Evolutionary conservation across 768 basidiomycete species (phyloP), one percentile per base, ranked within the genome.

Genomic region (Agrocybe pediades): DNA sequence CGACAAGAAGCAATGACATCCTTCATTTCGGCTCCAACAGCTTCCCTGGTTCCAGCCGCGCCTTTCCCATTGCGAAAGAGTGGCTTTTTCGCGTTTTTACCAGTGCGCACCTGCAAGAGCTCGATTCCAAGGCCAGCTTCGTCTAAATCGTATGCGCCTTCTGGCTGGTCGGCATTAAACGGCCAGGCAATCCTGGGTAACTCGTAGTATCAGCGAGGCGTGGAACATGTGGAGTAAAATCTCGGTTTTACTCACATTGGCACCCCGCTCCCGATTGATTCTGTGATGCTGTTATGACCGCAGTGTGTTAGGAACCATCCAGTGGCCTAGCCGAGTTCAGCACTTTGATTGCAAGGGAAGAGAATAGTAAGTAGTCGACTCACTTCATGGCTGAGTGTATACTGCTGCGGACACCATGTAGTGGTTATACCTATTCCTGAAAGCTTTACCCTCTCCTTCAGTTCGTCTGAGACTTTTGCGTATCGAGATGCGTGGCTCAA

Each of bases 151-250:
- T 48, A 49, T 3, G 57, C 53, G 6, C 41, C 54, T 20, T 15
- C 39, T 6, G 53, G 49, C 13, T 59, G 57, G 17, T 59, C 57
- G 2, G 52, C 54, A 11, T 41, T 30, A 41, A 55, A 52, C 3
- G 57, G 57, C 57, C 57, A 59, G 13, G 42, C 49, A 13, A 59
- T 48, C 33, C 57, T 59, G 21, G 6, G 25, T 17, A n/a, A n/a
- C n/a, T n/a, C n/a, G n/a, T n/a, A n/a, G n/a, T n/a, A n/a, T n/a
- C n/a, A n/a, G n/a, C n/a, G n/a, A n/a, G n/a, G n/a, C n/a, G n/a
- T n/a, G n/a, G n/a, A n/a, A n/a, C n/a, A n/a, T n/a, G n/a, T n/a
- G n/a, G n/a, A n/a, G n/a, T n/a, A 43, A 23, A 36, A 26, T 15
- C 26, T 8, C 19, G 7, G 3, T 27, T 33, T n/a, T n/a, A 27